These are phyloP conservation scores for Phoenix dactylifera DNA, from an alignment of 176 grass and related monocot species.

Conservation along the genomic window DNA sequence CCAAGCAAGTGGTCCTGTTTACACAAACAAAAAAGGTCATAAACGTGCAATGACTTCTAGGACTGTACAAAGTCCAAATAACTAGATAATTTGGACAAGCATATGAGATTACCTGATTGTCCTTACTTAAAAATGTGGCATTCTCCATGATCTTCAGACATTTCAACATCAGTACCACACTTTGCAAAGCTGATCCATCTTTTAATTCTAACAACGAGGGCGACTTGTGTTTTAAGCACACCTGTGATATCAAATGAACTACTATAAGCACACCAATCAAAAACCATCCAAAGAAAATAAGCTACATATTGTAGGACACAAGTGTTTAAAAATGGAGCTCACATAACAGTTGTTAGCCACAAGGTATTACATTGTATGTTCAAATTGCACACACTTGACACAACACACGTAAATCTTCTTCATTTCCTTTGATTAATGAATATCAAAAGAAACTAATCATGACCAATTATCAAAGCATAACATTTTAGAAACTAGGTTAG, in stretches of 20 bases:
- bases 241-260: conserved; percentile 25
- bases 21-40: conserved; percentile 22
- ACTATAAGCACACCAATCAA: background rate
- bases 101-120: conserved; percentile 69
- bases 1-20: conserved; percentile 65
- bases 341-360: too few species aligned
- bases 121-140: conserved; percentile 89
- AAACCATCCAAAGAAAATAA: background rate
- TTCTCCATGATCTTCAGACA: conserved; percentile 99
- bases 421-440: too few species aligned
- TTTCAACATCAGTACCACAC: conserved; percentile 67
- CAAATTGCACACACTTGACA: too few species aligned
- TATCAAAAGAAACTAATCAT: too few species aligned
- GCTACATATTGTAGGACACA: too few species aligned
- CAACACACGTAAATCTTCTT: too few species aligned
- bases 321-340: too few species aligned
- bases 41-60: background rate
- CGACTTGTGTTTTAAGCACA: conserved; percentile 35
- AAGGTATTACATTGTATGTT: too few species aligned
- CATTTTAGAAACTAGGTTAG: too few species aligned
- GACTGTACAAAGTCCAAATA: background rate
- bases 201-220: conserved; percentile 31
- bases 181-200: conserved; percentile 47
- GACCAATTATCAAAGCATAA: too few species aligned
- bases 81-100: background rate